phyloP scores from a whole-genome alignment of 176 grass and related monocot genomes.

The Phyllostachys edulis region DNA sequence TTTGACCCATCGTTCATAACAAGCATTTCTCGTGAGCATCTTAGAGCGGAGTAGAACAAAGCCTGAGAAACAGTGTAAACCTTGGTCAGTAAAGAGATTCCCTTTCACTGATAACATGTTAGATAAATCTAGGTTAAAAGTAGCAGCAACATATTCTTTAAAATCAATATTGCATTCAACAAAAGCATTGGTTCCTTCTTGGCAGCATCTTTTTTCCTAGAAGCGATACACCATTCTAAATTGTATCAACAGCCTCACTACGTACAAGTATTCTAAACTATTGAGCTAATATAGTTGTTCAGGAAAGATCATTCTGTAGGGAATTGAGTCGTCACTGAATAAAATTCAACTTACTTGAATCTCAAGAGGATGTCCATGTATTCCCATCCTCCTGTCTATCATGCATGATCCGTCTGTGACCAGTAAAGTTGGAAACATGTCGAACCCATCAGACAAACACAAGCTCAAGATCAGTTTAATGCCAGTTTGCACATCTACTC shows the following conservation, averaged over 20 bases:
- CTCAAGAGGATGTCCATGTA: slow-evolving; percentile 90
- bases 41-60: slow-evolving; percentile 75
- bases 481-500: slow-evolving; percentile 80
- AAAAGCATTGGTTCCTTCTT: background rate
- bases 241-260: background rate
- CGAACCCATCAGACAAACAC: slow-evolving; percentile 81
- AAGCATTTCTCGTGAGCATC: slow-evolving; percentile 81
- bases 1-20: slow-evolving; percentile 58
- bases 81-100: slow-evolving; percentile 18
- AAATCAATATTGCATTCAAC: background rate
- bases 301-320: slow-evolving; percentile 4
- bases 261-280: background rate
- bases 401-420: slow-evolving; percentile 90
- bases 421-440: slow-evolving; percentile 82
- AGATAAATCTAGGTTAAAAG: background rate
- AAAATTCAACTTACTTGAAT: slow-evolving; percentile 60
- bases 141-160: background rate
- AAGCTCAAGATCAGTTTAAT: slow-evolving; percentile 74
- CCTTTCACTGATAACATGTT: background rate
- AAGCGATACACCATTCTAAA: slow-evolving; percentile 2
- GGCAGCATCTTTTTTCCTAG: background rate
- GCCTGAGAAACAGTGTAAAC: slow-evolving; percentile 43
- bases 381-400: slow-evolving; percentile 86
- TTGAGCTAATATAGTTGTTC: background rate
- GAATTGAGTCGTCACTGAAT: background rate